These are phyloP conservation scores for Saturnispora silvae DNA, from an alignment of 805 yeast species.

Conservation along the genomic window DNA sequence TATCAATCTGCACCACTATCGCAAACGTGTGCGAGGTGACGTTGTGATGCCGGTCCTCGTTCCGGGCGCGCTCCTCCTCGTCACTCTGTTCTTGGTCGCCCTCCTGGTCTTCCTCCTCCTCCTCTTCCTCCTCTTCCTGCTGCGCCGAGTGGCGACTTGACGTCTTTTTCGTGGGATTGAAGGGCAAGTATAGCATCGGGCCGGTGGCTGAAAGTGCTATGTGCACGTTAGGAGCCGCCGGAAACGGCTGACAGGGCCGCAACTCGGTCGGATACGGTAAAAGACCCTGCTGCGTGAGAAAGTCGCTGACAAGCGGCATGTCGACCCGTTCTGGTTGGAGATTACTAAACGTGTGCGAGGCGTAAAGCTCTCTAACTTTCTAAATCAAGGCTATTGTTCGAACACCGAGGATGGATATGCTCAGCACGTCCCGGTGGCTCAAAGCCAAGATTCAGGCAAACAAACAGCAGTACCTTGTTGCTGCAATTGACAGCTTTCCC, in stretches of 20 bases:
- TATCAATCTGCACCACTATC: constrained; percentile 35
- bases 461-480: too few relatives aligned
- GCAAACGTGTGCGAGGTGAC: constrained; percentile 40
- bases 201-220: constrained; percentile 17
- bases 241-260: neutral
- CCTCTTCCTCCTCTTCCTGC: constrained; percentile 11
- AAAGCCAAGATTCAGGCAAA: too few relatives aligned
- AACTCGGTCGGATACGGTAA: constrained; percentile 2
- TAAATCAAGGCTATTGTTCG: too few relatives aligned
- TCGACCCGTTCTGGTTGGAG: too few relatives aligned
- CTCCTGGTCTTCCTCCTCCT: constrained; percentile 15
- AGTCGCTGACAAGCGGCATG: constrained; percentile 4
- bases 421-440: too few relatives aligned
- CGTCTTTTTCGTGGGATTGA: constrained; percentile 24
- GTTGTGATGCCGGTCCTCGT: constrained; percentile 15
- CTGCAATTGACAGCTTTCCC: too few relatives aligned
- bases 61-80: constrained; percentile 5
- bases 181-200: constrained; percentile 26
- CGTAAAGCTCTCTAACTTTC: too few relatives aligned
- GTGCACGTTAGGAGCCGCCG: neutral
- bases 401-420: too few relatives aligned
- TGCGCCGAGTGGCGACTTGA: neutral
- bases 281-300: constrained; percentile 6
- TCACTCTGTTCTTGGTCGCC: constrained; percentile 15
- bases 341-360: too few relatives aligned